Evolutionary conservation across 805 yeast species (phyloP).

Genomic region (Metschnikowia sp.): DNA sequence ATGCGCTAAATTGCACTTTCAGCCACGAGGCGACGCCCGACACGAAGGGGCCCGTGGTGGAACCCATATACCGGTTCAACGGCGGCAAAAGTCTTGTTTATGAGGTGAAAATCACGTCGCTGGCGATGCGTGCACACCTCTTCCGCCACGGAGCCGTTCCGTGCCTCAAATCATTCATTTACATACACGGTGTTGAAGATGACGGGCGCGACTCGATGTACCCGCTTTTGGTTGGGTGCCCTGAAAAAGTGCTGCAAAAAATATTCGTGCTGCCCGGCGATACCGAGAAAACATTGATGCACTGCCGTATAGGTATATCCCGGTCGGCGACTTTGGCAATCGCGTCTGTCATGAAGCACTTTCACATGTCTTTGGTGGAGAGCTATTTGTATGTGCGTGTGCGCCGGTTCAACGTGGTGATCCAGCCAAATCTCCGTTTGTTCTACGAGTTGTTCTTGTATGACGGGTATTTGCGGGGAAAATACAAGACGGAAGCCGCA

Average conservation of each 20-base stretch:
- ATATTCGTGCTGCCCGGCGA: conserved; percentile 21
- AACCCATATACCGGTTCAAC: conserved; percentile 13
- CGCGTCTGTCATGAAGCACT: conserved; percentile 14
- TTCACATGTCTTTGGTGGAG: conserved; percentile 11
- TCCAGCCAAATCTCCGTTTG: conserved; percentile 40
- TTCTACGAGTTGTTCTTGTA: conserved; percentile 22
- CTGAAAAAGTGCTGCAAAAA: conserved; percentile 28
- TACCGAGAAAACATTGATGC: conserved; percentile 7
- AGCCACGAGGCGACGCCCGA: conserved; percentile 9
- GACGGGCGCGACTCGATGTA: conserved; percentile 37
- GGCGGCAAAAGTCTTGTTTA: conserved; percentile 9
- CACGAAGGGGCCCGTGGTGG: conserved; percentile 8
- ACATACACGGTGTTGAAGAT: conserved; percentile 34
- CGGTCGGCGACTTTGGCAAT: conserved; percentile 14
- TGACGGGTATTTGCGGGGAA: conserved; percentile 18
- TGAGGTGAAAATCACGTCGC: conserved; percentile 10
- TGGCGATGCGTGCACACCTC: conserved; percentile 8
- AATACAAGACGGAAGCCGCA: not conserved
- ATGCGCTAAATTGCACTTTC: conserved; percentile 3
- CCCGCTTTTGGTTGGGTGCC: conserved; percentile 28
- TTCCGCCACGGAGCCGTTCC: conserved; percentile 11
- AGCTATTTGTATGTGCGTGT: conserved; percentile 15
- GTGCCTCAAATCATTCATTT: conserved; percentile 19
- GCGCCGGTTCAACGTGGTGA: conserved; percentile 22
- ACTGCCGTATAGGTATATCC: conserved; percentile 17